These are phyloP conservation scores for Nigrograna mackinnonii DNA, from an alignment of 2,329 filamentous ascomycete species.

Conservation along the genomic window DNA sequence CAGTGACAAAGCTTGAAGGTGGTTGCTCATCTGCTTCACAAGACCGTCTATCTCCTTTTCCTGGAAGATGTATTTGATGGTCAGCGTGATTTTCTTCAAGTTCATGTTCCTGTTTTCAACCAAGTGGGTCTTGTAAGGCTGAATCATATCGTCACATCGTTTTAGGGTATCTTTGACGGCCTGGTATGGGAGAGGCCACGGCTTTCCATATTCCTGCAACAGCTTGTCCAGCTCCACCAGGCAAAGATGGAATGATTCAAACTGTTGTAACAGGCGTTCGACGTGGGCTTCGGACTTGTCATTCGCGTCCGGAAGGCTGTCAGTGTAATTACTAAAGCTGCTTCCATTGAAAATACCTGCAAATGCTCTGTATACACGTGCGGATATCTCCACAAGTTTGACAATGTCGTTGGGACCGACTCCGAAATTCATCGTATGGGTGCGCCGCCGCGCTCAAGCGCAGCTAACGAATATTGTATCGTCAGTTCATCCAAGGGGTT, in stretches of 20 bases:
- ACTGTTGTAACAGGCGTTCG: constrained; percentile 31
- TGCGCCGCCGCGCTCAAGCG: constrained; percentile 30
- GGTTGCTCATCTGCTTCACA: constrained; percentile 29
- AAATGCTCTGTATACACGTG: constrained; percentile 35
- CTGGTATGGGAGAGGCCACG: constrained; percentile 30
- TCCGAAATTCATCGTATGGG: constrained; percentile 32
- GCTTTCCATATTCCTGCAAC: constrained; percentile 36
- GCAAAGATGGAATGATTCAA: constrained; percentile 31
- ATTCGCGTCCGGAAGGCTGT: constrained; percentile 30
- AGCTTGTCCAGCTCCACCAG: constrained; percentile 29
- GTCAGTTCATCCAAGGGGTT: constrained; percentile 24
- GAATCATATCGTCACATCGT: constrained; percentile 29
- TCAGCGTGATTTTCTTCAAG: constrained; percentile 31
- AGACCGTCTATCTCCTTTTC: constrained; percentile 35
- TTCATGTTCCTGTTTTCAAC: constrained; percentile 34
- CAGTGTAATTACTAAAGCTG: constrained; percentile 8
- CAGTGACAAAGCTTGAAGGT: constrained; percentile 35
- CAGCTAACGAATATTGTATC: constrained; percentile 7
- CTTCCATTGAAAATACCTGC: constrained; percentile 30
- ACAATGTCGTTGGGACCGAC: constrained; percentile 33
- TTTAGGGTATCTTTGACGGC: constrained; percentile 35
- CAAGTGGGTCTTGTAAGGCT: constrained; percentile 31
- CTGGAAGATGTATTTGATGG: constrained; percentile 35
- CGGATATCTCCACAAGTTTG: constrained; percentile 34
- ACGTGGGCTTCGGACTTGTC: constrained; percentile 37